phyloP scores from a whole-genome alignment of 1,284 basidiomycete genomes.

The Marasmius fiardii region DNA sequence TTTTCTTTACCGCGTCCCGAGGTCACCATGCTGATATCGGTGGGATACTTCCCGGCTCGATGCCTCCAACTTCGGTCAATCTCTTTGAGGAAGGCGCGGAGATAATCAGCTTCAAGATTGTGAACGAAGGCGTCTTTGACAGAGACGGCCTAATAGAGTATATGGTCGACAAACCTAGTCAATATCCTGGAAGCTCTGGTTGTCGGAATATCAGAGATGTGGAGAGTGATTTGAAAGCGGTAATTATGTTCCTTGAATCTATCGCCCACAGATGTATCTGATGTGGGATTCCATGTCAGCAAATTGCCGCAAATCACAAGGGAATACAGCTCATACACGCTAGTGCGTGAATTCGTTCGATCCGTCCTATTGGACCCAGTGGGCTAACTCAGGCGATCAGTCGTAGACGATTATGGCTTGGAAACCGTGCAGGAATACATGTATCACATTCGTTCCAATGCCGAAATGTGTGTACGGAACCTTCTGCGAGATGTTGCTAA shows the following conservation, averaged over 20 bases:
- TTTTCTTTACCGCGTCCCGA: constrained; percentile 90
- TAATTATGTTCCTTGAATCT: neutral
- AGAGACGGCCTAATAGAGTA: constrained; percentile 8
- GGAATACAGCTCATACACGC: constrained; percentile 81
- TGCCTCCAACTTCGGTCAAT: constrained; percentile 10
- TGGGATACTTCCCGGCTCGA: constrained; percentile 28
- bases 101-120: constrained; percentile 12
- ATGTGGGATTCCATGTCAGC: constrained; percentile 37
- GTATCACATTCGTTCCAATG: constrained; percentile 88
- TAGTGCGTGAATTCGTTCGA: constrained; percentile 36
- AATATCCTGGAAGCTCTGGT: constrained; percentile 7
- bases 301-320: constrained; percentile 96
- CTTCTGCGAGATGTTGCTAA: constrained; percentile 78
- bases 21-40: constrained; percentile 83
- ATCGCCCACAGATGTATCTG: neutral
- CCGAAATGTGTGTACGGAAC: constrained; percentile 85
- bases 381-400: constrained; percentile 27
- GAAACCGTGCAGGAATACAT: constrained; percentile 91
- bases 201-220: constrained; percentile 10
- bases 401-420: constrained; percentile 86
- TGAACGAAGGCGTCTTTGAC: constrained; percentile 7
- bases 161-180: constrained; percentile 6
- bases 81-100: constrained; percentile 10
- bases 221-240: constrained; percentile 10
- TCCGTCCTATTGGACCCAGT: constrained; percentile 5